These are phyloP conservation scores for Coccomyxa sp. DNA, from an alignment of 139 green algal species.

Conservation along the genomic window DNA sequence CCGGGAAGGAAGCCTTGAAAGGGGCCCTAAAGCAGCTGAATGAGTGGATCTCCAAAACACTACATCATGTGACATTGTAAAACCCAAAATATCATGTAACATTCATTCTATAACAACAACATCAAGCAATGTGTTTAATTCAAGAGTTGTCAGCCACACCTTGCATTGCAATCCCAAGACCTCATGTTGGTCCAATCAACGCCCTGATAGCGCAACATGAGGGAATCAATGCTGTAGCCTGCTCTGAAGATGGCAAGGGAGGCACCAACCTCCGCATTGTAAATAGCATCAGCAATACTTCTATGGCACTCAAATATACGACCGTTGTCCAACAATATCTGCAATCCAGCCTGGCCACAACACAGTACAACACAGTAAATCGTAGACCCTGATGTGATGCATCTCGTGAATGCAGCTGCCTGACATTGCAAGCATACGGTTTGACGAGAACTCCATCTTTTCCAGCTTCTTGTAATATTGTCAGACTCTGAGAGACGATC, in stretches of 20 bases:
- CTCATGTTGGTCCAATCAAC: conserved; percentile 18
- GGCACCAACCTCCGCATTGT: conserved; percentile 56
- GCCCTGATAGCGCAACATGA: conserved; percentile 56
- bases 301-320: conserved; percentile 54
- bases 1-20: not conserved
- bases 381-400: not conserved
- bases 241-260: conserved; percentile 55
- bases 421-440: not conserved
- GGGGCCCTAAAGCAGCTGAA: not conserved
- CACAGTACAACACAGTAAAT: not conserved
- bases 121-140: not conserved
- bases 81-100: no score
- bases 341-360: conserved; percentile 36
- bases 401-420: not conserved
- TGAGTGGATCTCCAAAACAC: not conserved
- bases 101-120: no score
- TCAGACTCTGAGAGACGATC: no score
- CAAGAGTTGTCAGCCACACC: not conserved
- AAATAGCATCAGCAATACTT: conserved; percentile 39
- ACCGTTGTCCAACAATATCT: conserved; percentile 31
- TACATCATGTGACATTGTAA: no score
- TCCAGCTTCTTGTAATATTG: not conserved
- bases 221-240: conserved; percentile 63
- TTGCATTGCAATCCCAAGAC: conserved; percentile 42
- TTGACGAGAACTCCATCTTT: not conserved